phyloP scores from a whole-genome alignment of 257 asterid genomes.

The Thymus mandschuricus region DNA sequence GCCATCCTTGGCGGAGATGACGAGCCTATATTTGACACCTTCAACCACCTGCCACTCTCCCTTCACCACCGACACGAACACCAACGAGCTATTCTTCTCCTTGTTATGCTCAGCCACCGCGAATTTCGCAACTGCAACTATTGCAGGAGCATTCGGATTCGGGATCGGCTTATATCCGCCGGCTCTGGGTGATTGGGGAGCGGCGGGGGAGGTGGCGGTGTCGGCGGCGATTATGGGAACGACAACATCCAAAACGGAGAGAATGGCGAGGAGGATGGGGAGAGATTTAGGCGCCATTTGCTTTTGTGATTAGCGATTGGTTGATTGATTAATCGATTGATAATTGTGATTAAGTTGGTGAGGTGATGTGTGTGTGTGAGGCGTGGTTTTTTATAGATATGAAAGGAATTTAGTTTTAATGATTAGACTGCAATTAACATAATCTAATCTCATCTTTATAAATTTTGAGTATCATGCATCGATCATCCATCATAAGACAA shows the following conservation, averaged over 20 bases:
- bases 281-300: not conserved
- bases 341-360: no score
- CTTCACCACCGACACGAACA: slow-evolving; percentile 32
- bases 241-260: slow-evolving; percentile 12
- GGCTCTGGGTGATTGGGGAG: not conserved
- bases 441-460: no score
- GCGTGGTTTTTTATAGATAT: not conserved
- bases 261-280: not conserved
- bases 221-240: not conserved
- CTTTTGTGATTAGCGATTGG: no score
- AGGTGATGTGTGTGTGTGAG: not conserved
- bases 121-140: slow-evolving; percentile 37
- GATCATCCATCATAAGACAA: no score
- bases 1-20: slow-evolving; percentile 15
- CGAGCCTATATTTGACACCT: slow-evolving; percentile 42
- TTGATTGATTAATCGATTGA: no score
- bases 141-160: slow-evolving; percentile 31
- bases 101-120: slow-evolving; percentile 51
- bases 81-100: slow-evolving; percentile 7
- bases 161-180: slow-evolving; percentile 39
- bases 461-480: no score
- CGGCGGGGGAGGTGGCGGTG: not conserved
- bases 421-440: not conserved
- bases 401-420: not conserved
- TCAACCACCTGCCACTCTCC: slow-evolving; percentile 46